Percentiles rank a stretch among this genome's conserved stretches.
phyloP scores from a whole-genome alignment of 768 basidiomycete species.

The Panaeolus cyanescens region DNA sequence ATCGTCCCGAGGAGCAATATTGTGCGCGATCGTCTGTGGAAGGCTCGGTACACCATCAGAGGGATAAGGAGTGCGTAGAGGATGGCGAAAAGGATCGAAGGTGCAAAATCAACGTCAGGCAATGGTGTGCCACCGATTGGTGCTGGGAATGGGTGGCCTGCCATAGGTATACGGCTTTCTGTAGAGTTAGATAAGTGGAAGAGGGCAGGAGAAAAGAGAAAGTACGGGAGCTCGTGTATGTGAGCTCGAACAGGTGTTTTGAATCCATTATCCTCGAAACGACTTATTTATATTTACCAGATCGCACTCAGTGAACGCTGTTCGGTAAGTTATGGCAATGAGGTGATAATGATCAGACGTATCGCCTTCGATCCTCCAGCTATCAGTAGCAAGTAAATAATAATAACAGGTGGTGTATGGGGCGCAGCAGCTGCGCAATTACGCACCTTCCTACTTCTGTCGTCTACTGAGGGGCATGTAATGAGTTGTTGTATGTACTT shows the following conservation, averaged over 20 bases:
- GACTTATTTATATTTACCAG: not conserved
- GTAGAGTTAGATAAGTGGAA: not conserved
- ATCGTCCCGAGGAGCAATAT: conserved; percentile 34
- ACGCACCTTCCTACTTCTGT: too few species aligned
- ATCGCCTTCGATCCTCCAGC: too few species aligned
- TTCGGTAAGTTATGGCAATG: not conserved
- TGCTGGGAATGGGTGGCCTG: conserved; percentile 34
- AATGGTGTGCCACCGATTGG: conserved; percentile 44
- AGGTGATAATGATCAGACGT: not conserved
- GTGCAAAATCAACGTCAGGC: conserved; percentile 37
- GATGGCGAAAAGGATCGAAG: conserved; percentile 42
- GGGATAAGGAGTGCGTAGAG: conserved; percentile 40
- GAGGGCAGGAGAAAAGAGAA: too few species aligned
- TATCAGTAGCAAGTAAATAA: too few species aligned
- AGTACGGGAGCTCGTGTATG: too few species aligned
- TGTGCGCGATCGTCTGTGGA: conserved; percentile 35
- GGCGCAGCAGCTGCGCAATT: too few species aligned
- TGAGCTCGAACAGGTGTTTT: too few species aligned
- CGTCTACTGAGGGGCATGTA: too few species aligned
- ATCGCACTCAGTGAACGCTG: not conserved
- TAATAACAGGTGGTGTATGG: too few species aligned
- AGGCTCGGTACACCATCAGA: conserved; percentile 34
- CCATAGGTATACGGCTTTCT: too few species aligned
- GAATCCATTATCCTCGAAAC: too few species aligned
- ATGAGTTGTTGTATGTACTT: too few species aligned